Evolutionary conservation across 352 stramenopile genomes (phyloP).

Genomic region (Phytopythium delawarense): DNA sequence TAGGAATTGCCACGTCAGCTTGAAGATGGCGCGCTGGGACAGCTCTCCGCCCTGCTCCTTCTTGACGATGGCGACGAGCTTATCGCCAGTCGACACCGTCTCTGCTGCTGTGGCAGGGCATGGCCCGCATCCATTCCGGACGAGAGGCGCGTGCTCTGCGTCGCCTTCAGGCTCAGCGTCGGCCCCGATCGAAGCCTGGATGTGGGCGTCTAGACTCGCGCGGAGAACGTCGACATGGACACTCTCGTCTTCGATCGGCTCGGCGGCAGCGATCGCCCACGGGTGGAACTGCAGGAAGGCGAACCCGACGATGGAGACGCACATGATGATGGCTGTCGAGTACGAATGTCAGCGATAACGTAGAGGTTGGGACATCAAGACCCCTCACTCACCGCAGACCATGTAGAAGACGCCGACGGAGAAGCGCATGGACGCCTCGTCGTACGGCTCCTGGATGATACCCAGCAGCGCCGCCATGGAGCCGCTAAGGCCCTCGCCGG

Average conservation of each 20-base stretch:
- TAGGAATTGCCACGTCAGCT: slow-evolving; percentile 43
- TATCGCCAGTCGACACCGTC: not conserved
- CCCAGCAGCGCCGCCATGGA: slow-evolving; percentile 54
- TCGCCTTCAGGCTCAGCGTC: not conserved
- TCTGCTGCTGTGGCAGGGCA: slow-evolving; percentile 6
- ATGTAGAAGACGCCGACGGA: slow-evolving; percentile 58
- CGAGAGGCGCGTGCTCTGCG: slow-evolving; percentile 19
- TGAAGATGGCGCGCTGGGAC: slow-evolving; percentile 23
- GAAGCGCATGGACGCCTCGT: slow-evolving; percentile 35
- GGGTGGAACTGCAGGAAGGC: slow-evolving; percentile 51
- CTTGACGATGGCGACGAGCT: not conserved
- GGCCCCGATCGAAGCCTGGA: not conserved
- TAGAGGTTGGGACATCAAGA: not conserved
- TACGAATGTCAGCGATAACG: not conserved
- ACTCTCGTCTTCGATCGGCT: not conserved
- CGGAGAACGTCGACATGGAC: not conserved
- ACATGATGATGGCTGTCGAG: slow-evolving; percentile 39
- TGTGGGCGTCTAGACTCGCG: not conserved
- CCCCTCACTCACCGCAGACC: slow-evolving; percentile 53
- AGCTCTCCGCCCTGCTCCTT: slow-evolving; percentile 9
- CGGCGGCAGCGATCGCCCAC: slow-evolving; percentile 15
- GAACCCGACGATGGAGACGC: slow-evolving; percentile 46
- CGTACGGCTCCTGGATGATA: slow-evolving; percentile 52
- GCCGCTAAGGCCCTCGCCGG: slow-evolving; percentile 60
- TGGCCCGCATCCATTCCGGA: slow-evolving; percentile 9